phyloP scores from a whole-genome alignment of 192 early-diverging fungal genomes.

The Coemansia sp. region DNA sequence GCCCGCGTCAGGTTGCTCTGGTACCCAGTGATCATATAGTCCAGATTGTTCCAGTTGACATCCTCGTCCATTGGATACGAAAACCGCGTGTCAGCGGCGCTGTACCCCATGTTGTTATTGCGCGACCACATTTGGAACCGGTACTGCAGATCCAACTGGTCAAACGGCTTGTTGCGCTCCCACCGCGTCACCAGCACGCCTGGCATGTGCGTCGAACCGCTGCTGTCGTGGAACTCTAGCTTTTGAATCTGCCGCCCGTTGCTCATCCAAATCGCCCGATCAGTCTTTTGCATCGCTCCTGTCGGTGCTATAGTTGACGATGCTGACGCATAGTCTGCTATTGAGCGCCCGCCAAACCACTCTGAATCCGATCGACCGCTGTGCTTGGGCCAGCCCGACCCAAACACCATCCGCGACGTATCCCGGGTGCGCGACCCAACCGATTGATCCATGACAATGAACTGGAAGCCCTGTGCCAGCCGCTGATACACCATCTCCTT shows the following conservation, averaged over 20 bases:
- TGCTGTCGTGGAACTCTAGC: constrained; percentile 67
- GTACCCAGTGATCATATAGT: constrained; percentile 86
- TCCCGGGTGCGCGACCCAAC: background rate
- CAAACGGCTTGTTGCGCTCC: constrained; percentile 65
- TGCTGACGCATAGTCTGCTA: constrained; percentile 7
- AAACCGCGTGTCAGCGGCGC: constrained; percentile 61
- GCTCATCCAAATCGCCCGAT: constrained; percentile 66
- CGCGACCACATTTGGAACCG: constrained; percentile 80
- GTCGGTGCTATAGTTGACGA: constrained; percentile 8
- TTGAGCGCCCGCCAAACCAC: background rate
- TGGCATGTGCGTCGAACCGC: constrained; percentile 62
- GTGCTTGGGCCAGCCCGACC: constrained; percentile 9
- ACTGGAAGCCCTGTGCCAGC: constrained; percentile 90
- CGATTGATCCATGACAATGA: constrained; percentile 59
- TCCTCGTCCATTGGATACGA: constrained; percentile 69
- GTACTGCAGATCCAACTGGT: constrained; percentile 63
- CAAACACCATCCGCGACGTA: constrained; percentile 1
- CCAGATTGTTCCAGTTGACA: constrained; percentile 94
- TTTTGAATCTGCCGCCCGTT: constrained; percentile 90
- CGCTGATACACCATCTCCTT: constrained; percentile 86
- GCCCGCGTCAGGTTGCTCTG: constrained; percentile 78
- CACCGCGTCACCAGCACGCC: constrained; percentile 82
- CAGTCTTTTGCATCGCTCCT: constrained; percentile 13
- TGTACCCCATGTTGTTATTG: constrained; percentile 65
- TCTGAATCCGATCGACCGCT: constrained; percentile 5